Percentiles rank a stretch among this genome's conserved stretches.
Evolutionary conservation across 441 rosid species (phyloP).

Genomic region (Pelargonium australe): DNA sequence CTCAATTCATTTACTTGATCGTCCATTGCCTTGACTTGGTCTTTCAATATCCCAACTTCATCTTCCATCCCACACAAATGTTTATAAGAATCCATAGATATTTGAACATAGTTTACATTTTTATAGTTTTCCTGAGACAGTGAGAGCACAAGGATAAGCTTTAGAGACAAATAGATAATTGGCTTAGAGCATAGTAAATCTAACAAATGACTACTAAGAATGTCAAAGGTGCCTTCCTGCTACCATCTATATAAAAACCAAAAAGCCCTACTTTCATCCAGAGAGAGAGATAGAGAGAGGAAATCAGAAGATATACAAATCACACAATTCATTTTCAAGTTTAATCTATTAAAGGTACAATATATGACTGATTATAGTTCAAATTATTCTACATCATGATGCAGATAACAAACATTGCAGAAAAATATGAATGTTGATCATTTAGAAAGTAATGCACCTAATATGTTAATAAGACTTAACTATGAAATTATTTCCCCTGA

Average conservation of each 20-base stretch:
- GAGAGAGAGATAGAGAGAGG: not conserved
- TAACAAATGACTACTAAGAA: constrained; percentile 5
- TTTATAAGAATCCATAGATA: constrained; percentile 1
- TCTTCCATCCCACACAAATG: not conserved
- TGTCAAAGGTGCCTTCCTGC: not conserved
- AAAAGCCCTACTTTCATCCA: not conserved
- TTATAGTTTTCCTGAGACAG: constrained; percentile 1
- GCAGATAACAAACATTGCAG: not conserved
- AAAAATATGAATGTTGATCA: not conserved
- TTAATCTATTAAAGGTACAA: not conserved
- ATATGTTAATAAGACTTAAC: not conserved
- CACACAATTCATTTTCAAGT: no score
- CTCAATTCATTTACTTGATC: constrained; percentile 43
- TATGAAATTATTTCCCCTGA: no score
- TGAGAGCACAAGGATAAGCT: not conserved
- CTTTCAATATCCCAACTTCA: not conserved
- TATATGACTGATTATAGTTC: no score
- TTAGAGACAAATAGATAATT: not conserved
- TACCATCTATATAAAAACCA: not conserved
- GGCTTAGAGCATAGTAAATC: not conserved
- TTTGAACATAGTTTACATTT: not conserved
- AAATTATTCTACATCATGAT: not conserved
- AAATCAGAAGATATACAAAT: no score
- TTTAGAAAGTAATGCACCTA: not conserved
- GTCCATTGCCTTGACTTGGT: constrained; percentile 5